Evolutionary conservation across 371 early-diverging fungal genomes (phyloP).

Genomic region (Mortierella polycephala): DNA sequence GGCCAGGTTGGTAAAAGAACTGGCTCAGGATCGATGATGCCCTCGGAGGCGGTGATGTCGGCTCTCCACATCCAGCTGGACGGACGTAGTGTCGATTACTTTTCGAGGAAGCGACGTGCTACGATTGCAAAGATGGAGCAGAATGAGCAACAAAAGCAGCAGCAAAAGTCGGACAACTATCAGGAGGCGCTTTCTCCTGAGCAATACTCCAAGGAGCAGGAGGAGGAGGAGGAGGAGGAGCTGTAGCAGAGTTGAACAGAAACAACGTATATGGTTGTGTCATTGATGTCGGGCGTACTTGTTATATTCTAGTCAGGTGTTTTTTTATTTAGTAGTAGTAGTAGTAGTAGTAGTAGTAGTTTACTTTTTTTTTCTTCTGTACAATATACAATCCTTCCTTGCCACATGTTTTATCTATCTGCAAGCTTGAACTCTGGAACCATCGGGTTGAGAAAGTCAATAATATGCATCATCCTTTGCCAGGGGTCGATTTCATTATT

Average conservation of each 20-base stretch:
- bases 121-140: constrained; percentile 43
- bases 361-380: constrained; percentile 2
- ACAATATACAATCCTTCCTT: neutral
- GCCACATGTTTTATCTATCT: no score
- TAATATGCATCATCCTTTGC: no score
- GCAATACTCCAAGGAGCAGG: neutral
- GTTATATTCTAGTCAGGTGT: neutral
- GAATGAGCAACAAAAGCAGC: constrained; percentile 29
- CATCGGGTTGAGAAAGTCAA: no score
- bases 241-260: constrained; percentile 3
- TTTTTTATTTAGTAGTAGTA: neutral
- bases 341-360: neutral
- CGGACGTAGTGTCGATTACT: constrained; percentile 52
- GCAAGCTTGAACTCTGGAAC: no score
- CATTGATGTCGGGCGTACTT: neutral
- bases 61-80: constrained; percentile 51
- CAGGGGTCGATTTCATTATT: no score
- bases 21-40: constrained; percentile 13
- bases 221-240: constrained; percentile 9
- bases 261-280: neutral
- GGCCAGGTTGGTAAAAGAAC: constrained; percentile 14
- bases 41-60: constrained; percentile 51
- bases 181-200: neutral
- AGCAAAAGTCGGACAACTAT: constrained; percentile 16
- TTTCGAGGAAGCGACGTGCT: constrained; percentile 49